Evolutionary conservation across 139 green algal species (phyloP), one percentile per base, ranked within the genome.

Genomic region (Chlamydomonas eustigma): DNA sequence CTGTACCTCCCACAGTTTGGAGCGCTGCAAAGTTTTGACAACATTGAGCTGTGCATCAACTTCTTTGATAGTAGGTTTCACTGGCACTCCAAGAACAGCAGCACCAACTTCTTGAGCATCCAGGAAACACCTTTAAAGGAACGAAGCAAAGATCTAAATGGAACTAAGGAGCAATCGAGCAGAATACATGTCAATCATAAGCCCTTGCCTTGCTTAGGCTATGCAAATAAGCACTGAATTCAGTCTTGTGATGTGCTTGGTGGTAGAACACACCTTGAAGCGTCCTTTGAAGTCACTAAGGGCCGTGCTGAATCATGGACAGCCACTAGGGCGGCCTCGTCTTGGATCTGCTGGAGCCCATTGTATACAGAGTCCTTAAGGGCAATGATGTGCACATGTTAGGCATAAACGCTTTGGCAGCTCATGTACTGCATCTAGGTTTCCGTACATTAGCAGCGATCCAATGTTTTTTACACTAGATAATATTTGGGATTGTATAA

Each of bases 21-120:
- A 79, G 2, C 96, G 87, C 37, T 95, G 76, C 51, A 98, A 86
- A 35, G 96, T 99, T 50, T 92, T 90, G 2, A 90, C 83, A 6
- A 99, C 94, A 38, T 85, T 88, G 4, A 81, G 58, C 24, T 89
- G 51, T 2, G 31, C 64, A 75, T 91, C 87, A 18, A 97, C 91
- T 81, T 98, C 88, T 82, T 98, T 98, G 81, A 99, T 97, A 32
- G 96, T 99, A 5, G 91, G 91, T 83, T 99, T 99, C 1, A 95
- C 90, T 1, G 88, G 87, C 28, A 98, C 96, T 1, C 90, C 96
- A 66, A 99, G 85, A 64, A 99, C 96, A 39, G 96, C 96, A 32
- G 96, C 96, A 35, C 96, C 96, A 0, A 86, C 65, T 30, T 80
- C 3, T 4, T 52, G 0, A 2, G 50, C 76, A 65, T 84, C 79